Base-by-base conservation (phyloP, 2,329 filamentous ascomycete species). In the Parastagonospora nodorum region DNA sequence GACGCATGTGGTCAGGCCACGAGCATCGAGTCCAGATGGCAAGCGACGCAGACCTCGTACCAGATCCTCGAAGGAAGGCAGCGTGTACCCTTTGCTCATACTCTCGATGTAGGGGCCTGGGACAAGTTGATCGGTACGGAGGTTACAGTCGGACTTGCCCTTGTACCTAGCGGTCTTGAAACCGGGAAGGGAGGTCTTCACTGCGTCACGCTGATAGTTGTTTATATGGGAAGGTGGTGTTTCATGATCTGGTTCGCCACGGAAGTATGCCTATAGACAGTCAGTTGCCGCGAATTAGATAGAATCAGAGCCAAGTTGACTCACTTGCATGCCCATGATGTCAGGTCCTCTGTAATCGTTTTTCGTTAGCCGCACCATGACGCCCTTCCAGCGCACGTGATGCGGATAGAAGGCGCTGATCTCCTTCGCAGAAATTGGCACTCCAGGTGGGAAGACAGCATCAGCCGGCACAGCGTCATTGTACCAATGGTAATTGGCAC, bases 381-480 rank as follows among this genome's bases (percentile, higher is more conserved):
- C 48, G 4, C 49, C 55, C 44, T 52, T 58, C 58, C 57, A 61
- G 1, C 59, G 59, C 9, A 64, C 44, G 37, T 69, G 64, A 36
- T 69, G 65, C 0, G 67, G 66, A 29, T 68, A 71, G 55, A 57
- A 71, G 1, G 62, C 59, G 9, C 42, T 50, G 1, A 71, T 55
- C 42, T 71, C 65, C 10, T 64, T 67, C 0, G 55, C 58, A 1
- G 67, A 60, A 1, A 71, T 16, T 4, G 58, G 59, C 4, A 68
- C 42, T 1, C 65, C 65, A 0, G 66, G 65, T 16, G 67, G 67
- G 2, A 69, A 55, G 2, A 69, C 35, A 6, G 65, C 59, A 27
- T 66, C 57, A 4, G 57, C 24, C 2, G 61, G 52, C 2, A 60
- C 45, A 0, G 63, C 64, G 2, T 59, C 50, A 1, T 40, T 46